These are phyloP conservation scores for Eimeria brunetti DNA, from an alignment of 169 alveolate genomes.

Conservation along the genomic window DNA sequence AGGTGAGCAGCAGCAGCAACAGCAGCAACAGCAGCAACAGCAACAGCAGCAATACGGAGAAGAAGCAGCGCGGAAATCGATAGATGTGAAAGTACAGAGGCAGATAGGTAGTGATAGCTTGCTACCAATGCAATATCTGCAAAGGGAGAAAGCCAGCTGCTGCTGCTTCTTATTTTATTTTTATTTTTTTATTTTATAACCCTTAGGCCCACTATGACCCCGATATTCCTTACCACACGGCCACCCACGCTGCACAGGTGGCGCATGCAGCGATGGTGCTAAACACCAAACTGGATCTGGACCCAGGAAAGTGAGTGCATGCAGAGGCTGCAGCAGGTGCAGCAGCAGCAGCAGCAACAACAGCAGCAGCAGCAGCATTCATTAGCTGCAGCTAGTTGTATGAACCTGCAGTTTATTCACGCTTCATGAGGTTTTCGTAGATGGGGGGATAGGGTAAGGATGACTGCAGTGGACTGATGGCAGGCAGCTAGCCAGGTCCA, in stretches of 20 bases:
- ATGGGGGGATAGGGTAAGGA: too few relatives aligned
- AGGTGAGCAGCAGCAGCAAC: background rate
- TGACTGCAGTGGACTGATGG: too few relatives aligned
- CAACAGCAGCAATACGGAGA: background rate
- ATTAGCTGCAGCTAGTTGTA: too few relatives aligned
- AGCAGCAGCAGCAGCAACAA: background rate
- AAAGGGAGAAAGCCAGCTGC: background rate
- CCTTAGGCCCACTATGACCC: constrained; percentile 58
- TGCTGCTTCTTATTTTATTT: background rate
- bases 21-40: background rate
- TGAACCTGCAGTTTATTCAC: too few relatives aligned
- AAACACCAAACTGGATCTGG: constrained; percentile 48
- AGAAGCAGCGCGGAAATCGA: background rate
- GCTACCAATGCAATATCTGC: background rate
- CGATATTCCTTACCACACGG: constrained; percentile 84
- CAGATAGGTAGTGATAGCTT: background rate
- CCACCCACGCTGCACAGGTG: constrained; percentile 85
- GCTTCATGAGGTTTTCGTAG: too few relatives aligned
- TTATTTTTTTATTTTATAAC: background rate
- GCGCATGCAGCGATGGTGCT: constrained; percentile 84
- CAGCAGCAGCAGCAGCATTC: too few relatives aligned
- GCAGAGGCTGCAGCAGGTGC: background rate
- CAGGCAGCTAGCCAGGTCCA: too few relatives aligned
- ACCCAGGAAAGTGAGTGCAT: background rate
- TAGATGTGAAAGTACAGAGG: background rate